Percentiles rank a stretch among this genome's conserved stretches.
These are phyloP conservation scores for Taphrina pruni DNA, from an alignment of 1,139 yeast genomes.

Conservation along the genomic window DNA sequence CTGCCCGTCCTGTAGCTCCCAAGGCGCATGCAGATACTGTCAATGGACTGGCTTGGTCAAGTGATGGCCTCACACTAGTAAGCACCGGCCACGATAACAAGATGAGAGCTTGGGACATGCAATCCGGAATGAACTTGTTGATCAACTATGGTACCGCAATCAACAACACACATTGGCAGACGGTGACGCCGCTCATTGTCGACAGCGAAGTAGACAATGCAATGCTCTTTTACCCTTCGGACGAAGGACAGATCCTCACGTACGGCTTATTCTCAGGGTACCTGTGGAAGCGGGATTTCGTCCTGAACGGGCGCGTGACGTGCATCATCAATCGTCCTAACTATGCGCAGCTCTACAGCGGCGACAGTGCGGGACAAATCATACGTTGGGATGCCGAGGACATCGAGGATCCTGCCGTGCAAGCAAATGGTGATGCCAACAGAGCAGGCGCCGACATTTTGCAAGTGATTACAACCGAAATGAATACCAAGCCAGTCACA, in stretches of 20 bases:
- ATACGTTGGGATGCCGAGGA: conserved; percentile 25
- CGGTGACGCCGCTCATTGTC: conserved; percentile 54
- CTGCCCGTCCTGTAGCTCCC: conserved; percentile 46
- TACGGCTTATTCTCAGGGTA: conserved; percentile 70
- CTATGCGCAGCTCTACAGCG: conserved; percentile 29
- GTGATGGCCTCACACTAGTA: conserved; percentile 63
- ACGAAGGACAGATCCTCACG: conserved; percentile 75
- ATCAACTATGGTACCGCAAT: conserved; percentile 81
- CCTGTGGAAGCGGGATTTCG: conserved; percentile 57
- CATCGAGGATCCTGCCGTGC: not conserved
- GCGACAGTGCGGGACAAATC: conserved; percentile 35
- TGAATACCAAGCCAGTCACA: conserved; percentile 21
- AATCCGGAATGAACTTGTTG: conserved; percentile 62
- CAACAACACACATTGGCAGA: conserved; percentile 63
- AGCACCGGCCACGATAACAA: conserved; percentile 80
- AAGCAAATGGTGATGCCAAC: not conserved
- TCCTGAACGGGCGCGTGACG: conserved; percentile 36
- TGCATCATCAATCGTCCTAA: conserved; percentile 30
- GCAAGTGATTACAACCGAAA: not conserved
- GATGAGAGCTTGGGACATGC: conserved; percentile 74
- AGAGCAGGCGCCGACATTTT: conserved; percentile 1
- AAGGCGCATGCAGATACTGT: conserved; percentile 76
- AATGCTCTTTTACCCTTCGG: conserved; percentile 73
- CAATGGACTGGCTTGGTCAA: conserved; percentile 76
- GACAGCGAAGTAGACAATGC: conserved; percentile 58